These are phyloP conservation scores for Fusarium marasasianum DNA, from an alignment of 2,329 filamentous ascomycete species.

Conservation along the genomic window DNA sequence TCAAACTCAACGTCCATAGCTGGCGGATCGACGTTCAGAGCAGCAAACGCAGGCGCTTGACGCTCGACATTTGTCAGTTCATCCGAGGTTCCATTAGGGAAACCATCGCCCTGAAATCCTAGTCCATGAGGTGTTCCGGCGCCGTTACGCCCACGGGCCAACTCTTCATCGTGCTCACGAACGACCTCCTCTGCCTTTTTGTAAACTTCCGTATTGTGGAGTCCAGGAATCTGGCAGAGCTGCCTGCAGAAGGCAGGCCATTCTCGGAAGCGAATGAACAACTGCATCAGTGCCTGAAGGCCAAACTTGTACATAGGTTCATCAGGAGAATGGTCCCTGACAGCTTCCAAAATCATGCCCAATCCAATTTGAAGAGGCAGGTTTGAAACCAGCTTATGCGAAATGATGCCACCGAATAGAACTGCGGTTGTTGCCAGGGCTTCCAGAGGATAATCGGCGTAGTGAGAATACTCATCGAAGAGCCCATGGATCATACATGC, in stretches of 20 bases:
- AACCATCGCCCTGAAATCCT: constrained; percentile 55
- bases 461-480: constrained; percentile 97
- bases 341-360: constrained; percentile 96
- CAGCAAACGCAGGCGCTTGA: constrained; percentile 76
- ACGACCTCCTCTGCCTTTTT: constrained; percentile 84
- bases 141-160: constrained; percentile 65
- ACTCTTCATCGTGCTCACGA: constrained; percentile 71
- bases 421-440: constrained; percentile 95
- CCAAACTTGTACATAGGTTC: constrained; percentile 99
- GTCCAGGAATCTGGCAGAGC: constrained; percentile 80
- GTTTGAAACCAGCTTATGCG: constrained; percentile 88
- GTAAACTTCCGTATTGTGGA: constrained; percentile 86
- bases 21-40: constrained; percentile 79
- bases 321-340: constrained; percentile 83
- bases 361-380: constrained; percentile 93
- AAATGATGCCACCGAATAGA: constrained; percentile 95
- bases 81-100: constrained; percentile 77
- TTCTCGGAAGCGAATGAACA: constrained; percentile 83
- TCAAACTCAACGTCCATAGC: constrained; percentile 73
- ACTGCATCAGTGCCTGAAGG: constrained; percentile 90
- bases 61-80: constrained; percentile 68
- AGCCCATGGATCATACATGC: constrained; percentile 98
- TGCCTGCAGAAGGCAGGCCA: constrained; percentile 96
- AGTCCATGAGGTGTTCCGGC: constrained; percentile 50
- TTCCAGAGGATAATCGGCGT: constrained; percentile 94